Percentiles rank a stretch among this genome's conserved stretches.
Conservation (phyloP, 805 yeast species). For the Candida saitoana region DNA sequence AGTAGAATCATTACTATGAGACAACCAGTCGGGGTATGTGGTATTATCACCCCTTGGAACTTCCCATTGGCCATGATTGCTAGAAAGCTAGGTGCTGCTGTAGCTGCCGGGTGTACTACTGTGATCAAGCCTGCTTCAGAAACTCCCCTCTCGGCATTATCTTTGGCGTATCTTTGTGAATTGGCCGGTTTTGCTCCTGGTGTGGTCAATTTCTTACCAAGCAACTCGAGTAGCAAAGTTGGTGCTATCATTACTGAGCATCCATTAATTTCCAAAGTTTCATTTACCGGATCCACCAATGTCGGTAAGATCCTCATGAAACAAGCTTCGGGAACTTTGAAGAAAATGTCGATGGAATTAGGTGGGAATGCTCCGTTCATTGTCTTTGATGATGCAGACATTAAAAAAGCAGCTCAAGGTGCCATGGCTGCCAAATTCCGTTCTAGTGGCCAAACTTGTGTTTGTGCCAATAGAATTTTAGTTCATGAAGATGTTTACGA, state of each 20-base stretch:
- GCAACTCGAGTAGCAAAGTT: slow-evolving; percentile 41
- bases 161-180: slow-evolving; percentile 55
- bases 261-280: slow-evolving; percentile 46
- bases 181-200: slow-evolving; percentile 74
- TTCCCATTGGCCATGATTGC: slow-evolving; percentile 79
- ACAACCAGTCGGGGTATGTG: slow-evolving; percentile 82
- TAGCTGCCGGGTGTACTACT: slow-evolving; percentile 76
- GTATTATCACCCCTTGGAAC: slow-evolving; percentile 80
- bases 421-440: slow-evolving; percentile 55
- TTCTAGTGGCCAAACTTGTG: slow-evolving; percentile 64
- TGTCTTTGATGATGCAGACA: slow-evolving; percentile 56
- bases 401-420: slow-evolving; percentile 52
- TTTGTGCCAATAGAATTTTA: slow-evolving; percentile 57
- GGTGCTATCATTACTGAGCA: slow-evolving; percentile 52
- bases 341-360: slow-evolving; percentile 58
- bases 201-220: slow-evolving; percentile 58
- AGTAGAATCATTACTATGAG: slow-evolving; percentile 54
- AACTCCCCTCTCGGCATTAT: slow-evolving; percentile 72
- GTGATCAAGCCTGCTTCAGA: slow-evolving; percentile 75
- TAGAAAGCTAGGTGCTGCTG: slow-evolving; percentile 68
- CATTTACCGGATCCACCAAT: slow-evolving; percentile 63
- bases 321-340: slow-evolving; percentile 53
- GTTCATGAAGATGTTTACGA: slow-evolving; percentile 51
- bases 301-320: slow-evolving; percentile 59
- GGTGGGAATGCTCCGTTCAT: slow-evolving; percentile 69